Conservation (phyloP, 176 grass and related monocot genomes). For the Zizania latifolia region DNA sequence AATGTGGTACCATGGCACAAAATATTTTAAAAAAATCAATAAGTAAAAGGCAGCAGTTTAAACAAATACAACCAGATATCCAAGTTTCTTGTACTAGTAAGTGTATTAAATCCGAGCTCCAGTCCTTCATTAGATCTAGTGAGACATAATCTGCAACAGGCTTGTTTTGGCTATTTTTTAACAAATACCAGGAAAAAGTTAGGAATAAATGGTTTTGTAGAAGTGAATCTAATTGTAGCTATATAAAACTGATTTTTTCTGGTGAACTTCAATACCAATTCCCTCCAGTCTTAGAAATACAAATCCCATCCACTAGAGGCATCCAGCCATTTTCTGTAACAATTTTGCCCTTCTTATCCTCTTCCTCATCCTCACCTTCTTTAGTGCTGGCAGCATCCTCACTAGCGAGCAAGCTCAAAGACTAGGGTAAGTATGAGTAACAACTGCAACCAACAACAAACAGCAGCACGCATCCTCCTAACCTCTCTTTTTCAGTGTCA, state of each 20-base stretch:
- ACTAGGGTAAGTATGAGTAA: not conserved
- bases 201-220: not conserved
- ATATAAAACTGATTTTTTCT: not conserved
- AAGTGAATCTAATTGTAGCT: not conserved
- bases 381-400: not conserved
- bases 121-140: not conserved
- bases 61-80: conserved; percentile 7
- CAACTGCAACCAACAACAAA: not conserved
- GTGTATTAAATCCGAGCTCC: not conserved
- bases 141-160: not conserved
- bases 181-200: not conserved
- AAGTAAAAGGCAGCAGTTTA: not conserved
- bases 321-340: not conserved
- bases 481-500: not conserved
- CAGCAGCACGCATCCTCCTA: not conserved
- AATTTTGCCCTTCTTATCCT: not conserved
- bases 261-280: not conserved
- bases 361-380: not conserved
- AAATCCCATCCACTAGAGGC: not conserved
- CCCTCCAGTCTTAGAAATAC: not conserved
- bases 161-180: not conserved
- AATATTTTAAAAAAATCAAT: not conserved
- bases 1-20: not conserved
- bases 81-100: not conserved
- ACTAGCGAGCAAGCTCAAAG: not conserved